Base-by-base conservation (phyloP, 176 grass and related monocot genomes). In the Paspalum vaginatum region DNA sequence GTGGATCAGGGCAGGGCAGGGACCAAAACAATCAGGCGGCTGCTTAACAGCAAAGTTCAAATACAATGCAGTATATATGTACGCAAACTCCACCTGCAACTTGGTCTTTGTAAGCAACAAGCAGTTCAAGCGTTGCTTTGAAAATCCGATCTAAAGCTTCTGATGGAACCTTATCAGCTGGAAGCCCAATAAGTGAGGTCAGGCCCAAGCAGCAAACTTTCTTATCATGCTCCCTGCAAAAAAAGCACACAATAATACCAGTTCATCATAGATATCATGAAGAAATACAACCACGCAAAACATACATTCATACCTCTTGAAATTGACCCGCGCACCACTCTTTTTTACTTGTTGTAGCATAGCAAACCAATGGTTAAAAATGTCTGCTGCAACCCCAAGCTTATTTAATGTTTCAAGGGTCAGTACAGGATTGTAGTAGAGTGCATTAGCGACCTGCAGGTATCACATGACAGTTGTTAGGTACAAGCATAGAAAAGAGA, bases 301-400 rank as follows among this genome's bases (percentile, higher is more conserved):
- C 24, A 83, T 65, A 79, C 66, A 72, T 47, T 14, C 20, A 15
- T 93, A 93, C 94, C 91, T 84, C 77, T 72, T 97, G 79, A 97
- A 97, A 78, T 97, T 93, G 78, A 79, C 82, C 56, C 86, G 83
- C 2, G 79, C 44, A 60, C 94, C 94, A 78, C 78, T 97, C 73
- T 89, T 97, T 87, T 87, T 97, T 0, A 88, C 80, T 85, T 93
- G 52, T 75, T 97, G 83, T 79, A 97, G 75, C 94, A 97, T 93
- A 66, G 64, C 72, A 85, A 97, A 93, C 94, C 94, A 97, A 50
- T 93, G 88, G 70, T 52, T 85, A 43, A 97, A 97, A 89, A 97
- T 76, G 66, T 91, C 91, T 62, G 84, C 64, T 60, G 84, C 88
- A 76, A 91, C 94, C 51, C 88, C 83, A 60, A 91, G 91, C 65